A percentile compares a stretch with the other conserved stretches of the same genome.
Evolutionary conservation across 225 moss, liverwort and hornwort genomes (phyloP).

Genomic region (Sphagnum contortum): DNA sequence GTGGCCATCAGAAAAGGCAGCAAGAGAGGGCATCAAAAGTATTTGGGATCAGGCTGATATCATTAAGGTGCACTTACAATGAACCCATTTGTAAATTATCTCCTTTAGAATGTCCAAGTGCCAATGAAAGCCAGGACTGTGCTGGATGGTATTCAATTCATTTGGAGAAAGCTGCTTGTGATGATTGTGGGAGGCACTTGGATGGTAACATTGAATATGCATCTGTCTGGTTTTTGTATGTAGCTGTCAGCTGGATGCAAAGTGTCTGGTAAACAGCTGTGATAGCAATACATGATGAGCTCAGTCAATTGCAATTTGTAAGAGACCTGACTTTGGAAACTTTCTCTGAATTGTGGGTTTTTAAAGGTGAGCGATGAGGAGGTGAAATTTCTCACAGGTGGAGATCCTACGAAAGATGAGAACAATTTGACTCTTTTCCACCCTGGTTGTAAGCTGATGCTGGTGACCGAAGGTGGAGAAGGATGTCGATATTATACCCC

Average conservation of each 20-base stretch:
- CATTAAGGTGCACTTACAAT: slow-evolving; percentile 27
- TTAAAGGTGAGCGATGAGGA: slow-evolving; percentile 46
- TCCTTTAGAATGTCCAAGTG: no score
- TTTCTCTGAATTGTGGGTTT: background rate
- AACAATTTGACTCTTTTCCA: slow-evolving; percentile 44
- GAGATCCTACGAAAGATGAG: slow-evolving; percentile 27
- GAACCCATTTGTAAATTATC: background rate
- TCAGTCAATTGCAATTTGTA: no score
- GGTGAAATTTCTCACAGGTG: slow-evolving; percentile 41
- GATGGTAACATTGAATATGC: background rate
- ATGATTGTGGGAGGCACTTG: background rate
- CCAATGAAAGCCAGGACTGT: no score
- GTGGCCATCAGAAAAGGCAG: no score
- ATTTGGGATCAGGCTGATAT: slow-evolving; percentile 14
- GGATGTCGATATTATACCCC: slow-evolving; percentile 46
- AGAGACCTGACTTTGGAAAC: background rate
- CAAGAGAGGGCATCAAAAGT: no score
- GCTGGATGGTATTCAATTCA: background rate
- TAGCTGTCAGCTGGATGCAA: background rate
- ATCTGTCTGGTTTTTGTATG: background rate
- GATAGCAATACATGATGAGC: no score
- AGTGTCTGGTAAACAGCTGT: no score
- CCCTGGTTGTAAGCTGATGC: slow-evolving; percentile 44
- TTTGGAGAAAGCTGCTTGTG: background rate
- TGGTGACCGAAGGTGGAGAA: slow-evolving; percentile 42